Conservation (phyloP, 352 stramenopile genomes). For the Globisporangium alternatum region DNA sequence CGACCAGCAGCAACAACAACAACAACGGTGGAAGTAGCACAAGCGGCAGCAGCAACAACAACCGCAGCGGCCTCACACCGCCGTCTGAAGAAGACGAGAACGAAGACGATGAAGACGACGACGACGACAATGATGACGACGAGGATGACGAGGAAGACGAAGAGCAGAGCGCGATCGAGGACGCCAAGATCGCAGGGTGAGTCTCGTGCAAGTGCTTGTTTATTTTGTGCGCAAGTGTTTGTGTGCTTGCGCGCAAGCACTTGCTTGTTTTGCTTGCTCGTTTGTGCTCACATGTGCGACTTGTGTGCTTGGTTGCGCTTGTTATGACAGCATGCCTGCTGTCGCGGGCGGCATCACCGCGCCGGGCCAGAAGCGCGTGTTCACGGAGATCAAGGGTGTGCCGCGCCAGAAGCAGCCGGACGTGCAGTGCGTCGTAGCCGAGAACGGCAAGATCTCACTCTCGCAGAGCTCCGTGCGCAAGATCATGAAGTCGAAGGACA, state of each 20-base stretch:
- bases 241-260: background rate
- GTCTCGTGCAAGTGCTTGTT: background rate
- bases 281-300: constrained; percentile 1
- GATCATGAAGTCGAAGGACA: constrained; percentile 85
- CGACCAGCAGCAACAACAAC: background rate
- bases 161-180: constrained; percentile 16
- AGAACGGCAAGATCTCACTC: constrained; percentile 40
- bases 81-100: constrained; percentile 19
- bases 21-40: constrained; percentile 2
- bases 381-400: constrained; percentile 83
- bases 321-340: constrained; percentile 1
- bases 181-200: constrained; percentile 21
- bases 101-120: constrained; percentile 18
- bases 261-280: background rate
- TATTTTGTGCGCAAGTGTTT: background rate
- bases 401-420: constrained; percentile 81
- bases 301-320: background rate
- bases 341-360: background rate
- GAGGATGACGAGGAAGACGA: constrained; percentile 17
- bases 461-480: constrained; percentile 50
- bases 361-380: constrained; percentile 65
- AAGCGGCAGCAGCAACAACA: constrained; percentile 8
- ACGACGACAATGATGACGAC: constrained; percentile 11
- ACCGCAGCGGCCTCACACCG: constrained; percentile 2
- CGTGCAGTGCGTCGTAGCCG: constrained; percentile 41